These are phyloP conservation scores for Huntiella omanensis DNA, from an alignment of 2,329 filamentous ascomycete genomes.

Conservation along the genomic window DNA sequence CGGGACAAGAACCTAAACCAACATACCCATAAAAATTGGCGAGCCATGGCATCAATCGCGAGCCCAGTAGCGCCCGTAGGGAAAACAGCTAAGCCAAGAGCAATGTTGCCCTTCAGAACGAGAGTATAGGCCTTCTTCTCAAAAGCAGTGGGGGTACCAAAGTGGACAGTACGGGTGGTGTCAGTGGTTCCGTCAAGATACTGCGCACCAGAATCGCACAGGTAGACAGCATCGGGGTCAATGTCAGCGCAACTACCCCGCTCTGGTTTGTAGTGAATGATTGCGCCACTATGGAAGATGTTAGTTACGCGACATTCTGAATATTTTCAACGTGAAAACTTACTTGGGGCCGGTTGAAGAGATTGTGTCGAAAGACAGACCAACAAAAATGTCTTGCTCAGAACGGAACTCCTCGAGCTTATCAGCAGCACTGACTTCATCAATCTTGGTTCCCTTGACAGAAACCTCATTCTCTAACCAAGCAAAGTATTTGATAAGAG, in stretches of 20 bases:
- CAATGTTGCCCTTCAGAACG: constrained; percentile 86
- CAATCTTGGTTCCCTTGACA: constrained; percentile 51
- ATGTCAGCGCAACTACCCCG: constrained; percentile 63
- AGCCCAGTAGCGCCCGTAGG: constrained; percentile 92
- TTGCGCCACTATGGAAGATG: constrained; percentile 50
- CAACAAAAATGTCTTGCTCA: constrained; percentile 56
- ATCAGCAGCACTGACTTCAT: constrained; percentile 83
- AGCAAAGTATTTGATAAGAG: constrained; percentile 79
- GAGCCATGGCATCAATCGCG: constrained; percentile 70
- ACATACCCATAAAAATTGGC: constrained; percentile 77
- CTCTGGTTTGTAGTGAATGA: constrained; percentile 92
- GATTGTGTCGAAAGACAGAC: constrained; percentile 87
- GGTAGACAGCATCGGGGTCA: constrained; percentile 70
- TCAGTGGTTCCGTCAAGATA: constrained; percentile 92
- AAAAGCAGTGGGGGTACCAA: constrained; percentile 62
- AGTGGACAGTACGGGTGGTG: constrained; percentile 83
- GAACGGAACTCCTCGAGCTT: constrained; percentile 64
- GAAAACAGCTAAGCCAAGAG: constrained; percentile 68
- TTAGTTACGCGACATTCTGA: constrained; percentile 8
- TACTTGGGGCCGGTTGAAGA: constrained; percentile 72
- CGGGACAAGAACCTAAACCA: background rate
- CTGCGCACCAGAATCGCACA: constrained; percentile 95
- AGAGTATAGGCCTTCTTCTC: constrained; percentile 85
- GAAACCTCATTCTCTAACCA: constrained; percentile 86
- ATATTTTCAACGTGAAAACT: constrained; percentile 16